Conservation (phyloP, 2,329 filamentous ascomycete species). For the Cyphellophora attinorum region DNA sequence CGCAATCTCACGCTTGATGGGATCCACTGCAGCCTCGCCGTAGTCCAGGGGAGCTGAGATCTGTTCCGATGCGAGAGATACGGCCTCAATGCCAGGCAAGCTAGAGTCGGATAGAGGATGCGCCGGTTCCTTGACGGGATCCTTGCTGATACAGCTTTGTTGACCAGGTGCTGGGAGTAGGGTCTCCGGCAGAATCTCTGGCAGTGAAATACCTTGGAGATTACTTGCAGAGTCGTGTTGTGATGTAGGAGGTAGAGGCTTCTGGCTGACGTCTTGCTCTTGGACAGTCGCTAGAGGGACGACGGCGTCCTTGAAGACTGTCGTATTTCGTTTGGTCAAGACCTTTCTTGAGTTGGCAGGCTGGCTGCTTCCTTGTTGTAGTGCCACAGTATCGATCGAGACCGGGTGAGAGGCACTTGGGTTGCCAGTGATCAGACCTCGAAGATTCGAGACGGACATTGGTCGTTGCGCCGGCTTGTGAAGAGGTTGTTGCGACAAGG, state of each 20-base stretch:
- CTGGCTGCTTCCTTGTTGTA: constrained; percentile 17
- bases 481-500: constrained; percentile 32
- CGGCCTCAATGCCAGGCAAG: constrained; percentile 15
- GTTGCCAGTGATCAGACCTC: constrained; percentile 27
- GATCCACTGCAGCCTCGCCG: not conserved
- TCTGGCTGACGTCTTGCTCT: constrained; percentile 9
- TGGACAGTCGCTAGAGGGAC: constrained; percentile 23
- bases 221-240: not conserved
- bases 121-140: constrained; percentile 16
- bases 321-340: constrained; percentile 42
- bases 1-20: not conserved
- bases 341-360: constrained; percentile 36
- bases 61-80: constrained; percentile 2
- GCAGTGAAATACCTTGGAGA: not conserved
- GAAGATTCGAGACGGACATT: constrained; percentile 30
- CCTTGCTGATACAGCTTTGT: constrained; percentile 11
- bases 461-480: constrained; percentile 55
- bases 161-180: constrained; percentile 5
- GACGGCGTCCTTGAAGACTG: constrained; percentile 48
- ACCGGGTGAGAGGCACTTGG: not conserved
- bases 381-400: constrained; percentile 14
- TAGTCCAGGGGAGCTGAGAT: not conserved
- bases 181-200: not conserved
- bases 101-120: constrained; percentile 13
- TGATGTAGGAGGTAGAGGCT: not conserved